phyloP scores from a whole-genome alignment of 169 alveolate species.

The Babesia sp. region DNA sequence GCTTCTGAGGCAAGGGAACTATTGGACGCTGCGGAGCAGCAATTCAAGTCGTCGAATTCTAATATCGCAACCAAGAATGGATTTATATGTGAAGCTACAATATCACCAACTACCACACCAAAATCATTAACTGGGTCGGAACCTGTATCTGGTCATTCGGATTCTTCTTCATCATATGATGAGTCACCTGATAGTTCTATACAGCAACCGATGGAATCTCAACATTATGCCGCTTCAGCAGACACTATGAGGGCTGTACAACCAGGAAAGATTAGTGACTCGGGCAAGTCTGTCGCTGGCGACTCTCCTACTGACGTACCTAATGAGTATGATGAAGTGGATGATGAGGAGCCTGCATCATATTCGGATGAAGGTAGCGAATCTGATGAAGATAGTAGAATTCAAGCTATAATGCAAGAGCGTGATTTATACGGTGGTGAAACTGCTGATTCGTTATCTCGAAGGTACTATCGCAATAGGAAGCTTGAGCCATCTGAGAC shows the following conservation, averaged over 20 bases:
- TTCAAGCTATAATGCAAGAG: constrained; percentile 40
- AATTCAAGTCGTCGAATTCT: neutral
- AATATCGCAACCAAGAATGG: neutral
- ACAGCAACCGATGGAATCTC: too few species aligned
- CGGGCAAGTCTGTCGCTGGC: too few species aligned
- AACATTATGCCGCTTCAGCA: too few species aligned
- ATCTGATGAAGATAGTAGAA: constrained; percentile 54
- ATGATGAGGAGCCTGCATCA: neutral
- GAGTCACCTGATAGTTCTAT: too few species aligned
- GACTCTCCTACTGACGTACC: too few species aligned
- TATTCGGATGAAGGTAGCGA: neutral
- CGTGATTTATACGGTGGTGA: constrained; percentile 56
- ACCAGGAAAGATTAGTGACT: too few species aligned
- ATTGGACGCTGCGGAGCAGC: constrained; percentile 32
- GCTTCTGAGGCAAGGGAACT: constrained; percentile 54
- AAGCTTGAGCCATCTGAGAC: too few species aligned
- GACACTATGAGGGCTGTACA: too few species aligned
- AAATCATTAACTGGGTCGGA: too few species aligned
- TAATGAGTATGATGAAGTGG: neutral
- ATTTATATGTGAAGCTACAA: neutral
- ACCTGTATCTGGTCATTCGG: neutral
- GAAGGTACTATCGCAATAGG: constrained; percentile 53
- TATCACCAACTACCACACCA: neutral
- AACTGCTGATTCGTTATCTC: constrained; percentile 15
- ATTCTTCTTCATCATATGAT: neutral